phyloP scores from a whole-genome alignment of 2,329 filamentous ascomycete species.

The Escovopsis sp. region DNA sequence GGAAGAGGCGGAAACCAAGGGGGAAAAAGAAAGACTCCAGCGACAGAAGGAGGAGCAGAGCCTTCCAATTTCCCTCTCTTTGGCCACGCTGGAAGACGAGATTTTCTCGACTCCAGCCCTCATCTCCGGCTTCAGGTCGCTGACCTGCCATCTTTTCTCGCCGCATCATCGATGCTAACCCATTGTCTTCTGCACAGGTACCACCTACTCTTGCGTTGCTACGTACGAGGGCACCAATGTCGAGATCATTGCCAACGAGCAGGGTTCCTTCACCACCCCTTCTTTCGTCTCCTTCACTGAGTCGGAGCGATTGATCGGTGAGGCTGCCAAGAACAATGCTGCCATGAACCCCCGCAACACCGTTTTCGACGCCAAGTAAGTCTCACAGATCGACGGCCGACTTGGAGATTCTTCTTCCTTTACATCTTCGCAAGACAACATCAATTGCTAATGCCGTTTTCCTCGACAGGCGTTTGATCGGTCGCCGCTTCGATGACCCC shows the following conservation, averaged over 20 bases:
- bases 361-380: conserved; percentile 97
- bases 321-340: conserved; percentile 99
- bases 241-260: conserved; percentile 99
- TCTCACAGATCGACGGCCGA: conserved; percentile 9
- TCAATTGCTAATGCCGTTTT: not conserved
- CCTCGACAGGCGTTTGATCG: conserved; percentile 76
- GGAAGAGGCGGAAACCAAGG: not conserved
- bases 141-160: not conserved
- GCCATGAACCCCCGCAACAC: conserved; percentile 99
- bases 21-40: not conserved
- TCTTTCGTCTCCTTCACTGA: conserved; percentile 99
- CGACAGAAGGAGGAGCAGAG: too few species aligned
- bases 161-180: conserved; percentile 2
- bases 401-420: not conserved
- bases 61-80: not conserved
- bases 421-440: not conserved
- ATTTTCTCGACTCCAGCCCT: too few species aligned
- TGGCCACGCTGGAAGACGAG: not conserved
- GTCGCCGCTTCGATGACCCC: conserved; percentile 85
- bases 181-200: conserved; percentile 43
- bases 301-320: conserved; percentile 97
- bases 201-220: conserved; percentile 99
- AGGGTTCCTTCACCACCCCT: conserved; percentile 97
- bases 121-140: not conserved
- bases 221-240: conserved; percentile 99